Base-by-base conservation (phyloP, 495 filamentous ascomycete genomes). In the Talaromyces borbonicus region DNA sequence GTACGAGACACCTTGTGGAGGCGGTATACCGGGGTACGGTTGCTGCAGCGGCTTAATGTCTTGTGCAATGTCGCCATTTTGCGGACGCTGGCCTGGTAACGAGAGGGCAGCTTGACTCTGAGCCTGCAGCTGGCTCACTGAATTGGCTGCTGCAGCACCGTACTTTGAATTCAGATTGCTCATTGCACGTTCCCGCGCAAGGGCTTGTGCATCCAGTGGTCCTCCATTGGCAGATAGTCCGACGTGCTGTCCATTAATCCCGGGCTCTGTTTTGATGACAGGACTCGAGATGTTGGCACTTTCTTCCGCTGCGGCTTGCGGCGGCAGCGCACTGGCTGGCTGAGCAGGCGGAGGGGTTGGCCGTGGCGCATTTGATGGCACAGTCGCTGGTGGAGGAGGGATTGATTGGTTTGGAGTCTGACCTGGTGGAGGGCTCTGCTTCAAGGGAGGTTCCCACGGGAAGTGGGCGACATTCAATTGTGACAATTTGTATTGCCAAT, bases 401-500 rank as follows among this genome's bases (percentile, higher is more conserved):
- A 60, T 50, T 33, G 67, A 67, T 27, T 74, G 75, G 38, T 65
- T 73, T 44, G 52, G 19, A 45, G 65, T 57, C 52, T 71, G 71
- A 43, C 49, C 31, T 31, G 66, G 60, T 49, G 69, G 69, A 11
- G 62, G 68, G 42, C 75, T 35, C 11, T 16, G 20, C 27, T 49
- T 29, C 5, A 33, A 77, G 43, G 77, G 55, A 47, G 92, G 92
- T 56, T 97, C 93, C 93, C 93, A 99, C 18, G 93, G 93, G 65
- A 96, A 97, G 30, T 78, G 69, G 43, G 90, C 93, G 50, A 95
- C 77, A 37, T 82, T 75, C 38, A 88, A 75, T 52, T 79, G 77
- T 0, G 90, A 83, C 16, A 97, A 78, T 66, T 89, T 94, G 47
- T 76, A 72, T 65, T 96, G 90, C 93, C 93, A 99, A 65, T 74